These are phyloP conservation scores for Boletus rubropictus DNA, from an alignment of 768 basidiomycete genomes.

Conservation along the genomic window DNA sequence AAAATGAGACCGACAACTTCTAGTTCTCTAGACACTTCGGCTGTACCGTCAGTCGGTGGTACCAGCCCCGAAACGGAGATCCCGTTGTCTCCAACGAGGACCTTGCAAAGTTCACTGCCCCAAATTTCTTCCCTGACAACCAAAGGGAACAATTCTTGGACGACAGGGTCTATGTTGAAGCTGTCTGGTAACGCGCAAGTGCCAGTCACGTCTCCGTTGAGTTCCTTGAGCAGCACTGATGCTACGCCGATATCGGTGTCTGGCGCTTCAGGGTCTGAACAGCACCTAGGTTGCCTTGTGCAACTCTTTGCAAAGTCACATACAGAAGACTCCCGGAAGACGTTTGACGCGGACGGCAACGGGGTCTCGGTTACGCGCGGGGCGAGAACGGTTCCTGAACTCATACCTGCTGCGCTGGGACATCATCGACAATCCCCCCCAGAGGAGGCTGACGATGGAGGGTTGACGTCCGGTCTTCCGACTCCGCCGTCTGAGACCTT, in stretches of 20 bases:
- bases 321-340: not conserved
- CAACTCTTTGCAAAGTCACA: not conserved
- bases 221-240: not conserved
- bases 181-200: not conserved
- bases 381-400: not conserved
- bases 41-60: not conserved
- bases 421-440: not conserved
- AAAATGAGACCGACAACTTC: not conserved
- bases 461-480: not conserved
- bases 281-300: not conserved
- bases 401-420: no score
- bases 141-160: not conserved
- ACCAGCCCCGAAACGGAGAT: not conserved
- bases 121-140: not conserved
- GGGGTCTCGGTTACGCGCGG: not conserved
- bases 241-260: not conserved
- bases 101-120: not conserved
- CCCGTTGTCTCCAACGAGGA: not conserved
- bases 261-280: not conserved
- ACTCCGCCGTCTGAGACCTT: slow-evolving; percentile 3
- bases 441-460: not conserved
- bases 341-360: not conserved
- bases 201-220: not conserved
- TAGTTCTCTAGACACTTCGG: not conserved
- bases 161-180: not conserved